Evolutionary conservation across 208 protist genomes (phyloP), one percentile per base, ranked within the genome.

Genomic region (Trypanosoma caninum): DNA sequence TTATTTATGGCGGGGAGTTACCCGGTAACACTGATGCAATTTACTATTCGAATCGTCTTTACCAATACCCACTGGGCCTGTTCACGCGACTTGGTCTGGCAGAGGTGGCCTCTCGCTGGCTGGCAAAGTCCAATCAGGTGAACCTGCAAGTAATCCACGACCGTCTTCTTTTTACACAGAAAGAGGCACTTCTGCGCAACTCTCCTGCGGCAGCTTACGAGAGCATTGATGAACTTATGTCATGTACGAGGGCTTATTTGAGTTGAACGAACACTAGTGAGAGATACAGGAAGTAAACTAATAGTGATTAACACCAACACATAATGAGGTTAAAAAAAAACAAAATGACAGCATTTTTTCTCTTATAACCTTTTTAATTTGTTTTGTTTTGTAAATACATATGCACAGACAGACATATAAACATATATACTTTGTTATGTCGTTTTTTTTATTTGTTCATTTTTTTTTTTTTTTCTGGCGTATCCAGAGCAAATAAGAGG

Each of bases 1-100:
- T 86, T 61, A 47, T 91, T 23, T 56, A 88, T 13, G 88, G 84
- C 7, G 88, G 88, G 2, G 88, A 94, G 74, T 25, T 64, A 6
- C 64, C 65, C 14, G 56, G 54, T 11, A 44, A 63, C 25, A 50
- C 51, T 22, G 7, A 65, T 18, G 50, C 72, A 16, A 23, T 72
- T 28, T 63, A 66, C 34, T 89, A 90, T 72, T 76, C 66, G 14
- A 70, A 74, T n/a, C 72, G 74, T 38, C 31, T 87, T 6, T 91
- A 78, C 58, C 69, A 55, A 0, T 85, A 81, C 37, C 82, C 88
- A 14, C 55, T 91, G 8, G 75, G 75, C 5, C 69, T 68, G 37
- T 78, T 74, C 48, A 57, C 48, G n/a, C 53, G 37, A 14, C 55
- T 84, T 10, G 58, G 82, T 13, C 69, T 91, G 38, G 30, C 50